A percentile compares a stretch with the other conserved stretches of the same genome.
These are phyloP conservation scores for Durio zibethinus DNA, from an alignment of 345 rosid species.

Conservation along the genomic window DNA sequence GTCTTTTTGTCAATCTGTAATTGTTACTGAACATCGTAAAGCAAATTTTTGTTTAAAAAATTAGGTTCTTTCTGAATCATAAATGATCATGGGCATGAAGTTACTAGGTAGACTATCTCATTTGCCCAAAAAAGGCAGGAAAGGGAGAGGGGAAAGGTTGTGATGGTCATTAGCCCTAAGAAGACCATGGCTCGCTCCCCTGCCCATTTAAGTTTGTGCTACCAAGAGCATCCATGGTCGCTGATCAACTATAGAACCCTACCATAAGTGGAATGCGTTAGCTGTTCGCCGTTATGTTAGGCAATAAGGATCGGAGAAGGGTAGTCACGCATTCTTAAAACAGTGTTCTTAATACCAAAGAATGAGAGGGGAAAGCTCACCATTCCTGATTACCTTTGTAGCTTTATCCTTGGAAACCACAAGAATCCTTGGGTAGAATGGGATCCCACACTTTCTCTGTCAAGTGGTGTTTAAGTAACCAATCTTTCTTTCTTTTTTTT, in stretches of 20 bases:
- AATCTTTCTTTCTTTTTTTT: too few relatives aligned
- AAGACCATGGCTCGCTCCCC: not conserved
- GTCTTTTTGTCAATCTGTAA: not conserved
- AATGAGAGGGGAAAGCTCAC: too few relatives aligned
- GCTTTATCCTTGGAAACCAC: not conserved
- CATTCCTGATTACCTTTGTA: too few relatives aligned
- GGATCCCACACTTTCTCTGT: not conserved
- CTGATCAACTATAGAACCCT: not conserved
- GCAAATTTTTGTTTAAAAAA: not conserved
- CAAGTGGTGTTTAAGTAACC: too few relatives aligned
- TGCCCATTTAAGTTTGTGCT: not conserved
- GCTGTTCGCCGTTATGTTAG: not conserved
- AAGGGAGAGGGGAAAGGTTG: not conserved
- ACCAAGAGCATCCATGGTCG: not conserved
- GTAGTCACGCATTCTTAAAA: not conserved
- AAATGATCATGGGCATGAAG: too few relatives aligned
- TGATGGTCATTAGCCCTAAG: not conserved
- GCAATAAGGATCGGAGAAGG: not conserved
- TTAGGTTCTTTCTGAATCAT: not conserved
- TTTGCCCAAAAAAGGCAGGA: not conserved
- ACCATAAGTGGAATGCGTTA: not conserved
- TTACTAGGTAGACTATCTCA: not conserved
- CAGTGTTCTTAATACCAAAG: too few relatives aligned
- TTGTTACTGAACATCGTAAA: not conserved
- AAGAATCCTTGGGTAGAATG: not conserved